Base-by-base conservation (phyloP, 2,329 filamentous ascomycete species). In the Diaporthe vaccinii region DNA sequence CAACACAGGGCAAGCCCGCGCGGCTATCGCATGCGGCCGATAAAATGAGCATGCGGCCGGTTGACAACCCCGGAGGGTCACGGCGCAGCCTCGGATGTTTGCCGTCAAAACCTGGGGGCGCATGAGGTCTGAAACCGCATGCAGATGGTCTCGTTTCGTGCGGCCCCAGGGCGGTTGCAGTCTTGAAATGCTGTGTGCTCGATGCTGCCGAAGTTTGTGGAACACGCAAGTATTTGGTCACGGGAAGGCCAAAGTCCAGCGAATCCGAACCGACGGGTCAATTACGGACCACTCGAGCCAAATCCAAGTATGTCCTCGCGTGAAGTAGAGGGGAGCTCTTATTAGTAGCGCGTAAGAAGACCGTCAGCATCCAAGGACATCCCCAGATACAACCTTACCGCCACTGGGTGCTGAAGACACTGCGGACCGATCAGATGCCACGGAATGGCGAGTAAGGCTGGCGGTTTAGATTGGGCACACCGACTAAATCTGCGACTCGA, bases 341-440 rank as follows among this genome's bases (percentile, higher is more conserved):
- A 15, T 55, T 55, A 31, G n/a, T 55, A 55, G 65, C 49, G 65
- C 65, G 65, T 69, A 12, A 55, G 58, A 49, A 57, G 51, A 73
- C 28, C 59, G n/a, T 62, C 68, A 53, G 31, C 53, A 25, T 59
- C 22, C 74, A 73, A 73, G 68, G 74, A 49, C 49, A 55, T 73
- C 46, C 58, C 74, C 31, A 75, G 68, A 73, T 31, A 22, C 55
- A n/a, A n/a, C 20, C 65, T 73, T 51, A 73, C 68, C 74, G 74
- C 74, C 20, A 59, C 58, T 34, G 51, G 49, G 41, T 25, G 57
- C 58, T 72, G 41, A 25, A 61, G 8, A 28, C 28, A 25, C 46
- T 7, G 46, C 25, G 28, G 28, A 61, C 69, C 36, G 57, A 72
- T 62, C 44, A 53, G 57, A 53, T 22, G 44, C 31, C 70, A 72